These are phyloP conservation scores for Metschnikowia hibisci DNA, from an alignment of 805 yeast species.

Conservation along the genomic window DNA sequence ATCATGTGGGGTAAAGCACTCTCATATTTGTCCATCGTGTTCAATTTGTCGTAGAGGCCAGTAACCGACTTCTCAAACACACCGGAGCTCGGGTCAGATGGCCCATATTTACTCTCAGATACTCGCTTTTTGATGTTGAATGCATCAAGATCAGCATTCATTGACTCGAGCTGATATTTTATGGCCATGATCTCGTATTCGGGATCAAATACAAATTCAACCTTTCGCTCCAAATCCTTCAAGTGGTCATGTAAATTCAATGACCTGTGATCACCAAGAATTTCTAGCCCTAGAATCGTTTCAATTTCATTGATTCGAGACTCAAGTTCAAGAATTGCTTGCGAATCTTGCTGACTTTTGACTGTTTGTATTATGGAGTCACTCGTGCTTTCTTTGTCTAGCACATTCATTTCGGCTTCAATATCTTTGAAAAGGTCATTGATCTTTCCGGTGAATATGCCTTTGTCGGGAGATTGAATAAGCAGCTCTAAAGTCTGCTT, in stretches of 20 bases:
- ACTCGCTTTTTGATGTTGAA: constrained; percentile 20
- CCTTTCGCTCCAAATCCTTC: constrained; percentile 31
- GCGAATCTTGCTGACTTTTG: neutral
- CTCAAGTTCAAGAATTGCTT: constrained; percentile 22
- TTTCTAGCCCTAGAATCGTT: constrained; percentile 19
- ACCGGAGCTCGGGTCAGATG: neutral
- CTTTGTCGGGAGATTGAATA: constrained; percentile 1
- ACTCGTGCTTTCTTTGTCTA: neutral
- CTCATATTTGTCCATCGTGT: constrained; percentile 23
- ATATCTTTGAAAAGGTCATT: neutral
- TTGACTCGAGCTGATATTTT: constrained; percentile 22
- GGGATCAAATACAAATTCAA: constrained; percentile 34
- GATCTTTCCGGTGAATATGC: constrained; percentile 5
- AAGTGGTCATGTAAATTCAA: constrained; percentile 25
- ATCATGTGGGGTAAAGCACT: constrained; percentile 25
- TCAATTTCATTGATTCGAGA: constrained; percentile 24
- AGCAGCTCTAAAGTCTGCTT: constrained; percentile 4
- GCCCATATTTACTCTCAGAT: constrained; percentile 12
- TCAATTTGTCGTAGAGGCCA: constrained; percentile 24
- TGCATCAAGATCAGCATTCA: constrained; percentile 26
- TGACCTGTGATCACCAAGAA: constrained; percentile 2
- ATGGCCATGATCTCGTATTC: constrained; percentile 25
- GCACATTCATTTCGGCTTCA: constrained; percentile 4
- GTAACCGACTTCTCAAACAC: constrained; percentile 22
- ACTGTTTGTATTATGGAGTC: too few species aligned